Percentiles rank a stretch among this genome's conserved stretches.
Evolutionary conservation across 805 yeast genomes (phyloP).

Genomic region (Candida ponderosae): DNA sequence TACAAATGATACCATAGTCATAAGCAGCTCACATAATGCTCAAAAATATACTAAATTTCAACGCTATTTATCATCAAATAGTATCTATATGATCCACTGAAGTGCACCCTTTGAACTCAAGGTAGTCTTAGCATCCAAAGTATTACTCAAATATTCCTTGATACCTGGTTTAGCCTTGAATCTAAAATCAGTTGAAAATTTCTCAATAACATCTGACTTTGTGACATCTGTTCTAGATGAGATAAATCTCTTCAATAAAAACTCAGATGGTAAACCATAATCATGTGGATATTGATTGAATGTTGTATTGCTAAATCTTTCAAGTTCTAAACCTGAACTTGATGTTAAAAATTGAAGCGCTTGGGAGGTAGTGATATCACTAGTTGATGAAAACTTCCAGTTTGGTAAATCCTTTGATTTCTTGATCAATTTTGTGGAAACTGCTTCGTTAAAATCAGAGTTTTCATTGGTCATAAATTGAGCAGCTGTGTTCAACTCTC

Average conservation of each 20-base stretch:
- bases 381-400: slow-evolving; percentile 37
- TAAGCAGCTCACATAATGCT: no score
- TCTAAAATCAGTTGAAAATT: slow-evolving; percentile 31
- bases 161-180: background rate
- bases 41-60: no score
- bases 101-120: no score
- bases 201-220: slow-evolving; percentile 54
- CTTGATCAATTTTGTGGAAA: slow-evolving; percentile 52
- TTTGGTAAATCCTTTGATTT: slow-evolving; percentile 49
- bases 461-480: slow-evolving; percentile 47
- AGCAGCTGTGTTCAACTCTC: slow-evolving; percentile 71
- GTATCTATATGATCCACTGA: no score
- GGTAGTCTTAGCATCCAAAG: no score
- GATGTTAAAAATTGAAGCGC: no score
- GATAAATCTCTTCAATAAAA: slow-evolving; percentile 55
- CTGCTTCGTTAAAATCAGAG: slow-evolving; percentile 63
- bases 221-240: slow-evolving; percentile 65
- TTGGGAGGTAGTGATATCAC: slow-evolving; percentile 28
- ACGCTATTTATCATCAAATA: no score
- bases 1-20: no score
- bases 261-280: slow-evolving; percentile 75
- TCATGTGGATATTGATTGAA: slow-evolving; percentile 39
- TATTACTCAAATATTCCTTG: no score
- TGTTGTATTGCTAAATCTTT: slow-evolving; percentile 23
- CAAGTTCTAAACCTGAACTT: slow-evolving; percentile 22